A percentile compares a stretch with the other conserved stretches of the same genome.
phyloP scores from a whole-genome alignment of 2,329 filamentous ascomycete genomes.

The Lachnellula subtilissima region DNA sequence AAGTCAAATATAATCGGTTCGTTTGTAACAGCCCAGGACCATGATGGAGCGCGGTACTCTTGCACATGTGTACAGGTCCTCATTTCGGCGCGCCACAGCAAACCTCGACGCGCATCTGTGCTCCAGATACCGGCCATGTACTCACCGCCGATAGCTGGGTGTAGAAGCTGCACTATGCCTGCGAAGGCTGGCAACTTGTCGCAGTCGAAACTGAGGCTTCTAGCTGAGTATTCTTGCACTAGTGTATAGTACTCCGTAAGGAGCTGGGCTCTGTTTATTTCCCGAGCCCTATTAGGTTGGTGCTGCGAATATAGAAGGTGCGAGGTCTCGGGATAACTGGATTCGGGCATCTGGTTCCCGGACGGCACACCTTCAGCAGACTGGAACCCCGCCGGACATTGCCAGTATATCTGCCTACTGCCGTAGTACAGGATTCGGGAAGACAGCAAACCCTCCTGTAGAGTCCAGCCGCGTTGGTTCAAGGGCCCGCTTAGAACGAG shows the following conservation, averaged over 20 bases:
- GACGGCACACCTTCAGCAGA: conserved; percentile 18
- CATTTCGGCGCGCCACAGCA: background rate
- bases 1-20: background rate
- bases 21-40: background rate
- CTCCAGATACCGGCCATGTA: conserved; percentile 27
- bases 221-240: background rate
- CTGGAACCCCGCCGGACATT: conserved; percentile 15
- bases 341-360: conserved; percentile 11
- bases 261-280: background rate
- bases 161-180: conserved; percentile 18
- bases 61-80: background rate
- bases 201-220: background rate
- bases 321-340: background rate
- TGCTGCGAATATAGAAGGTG: background rate
- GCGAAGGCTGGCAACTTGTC: conserved; percentile 26
- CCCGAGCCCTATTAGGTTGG: background rate
- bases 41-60: background rate
- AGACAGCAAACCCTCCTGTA: conserved; percentile 21
- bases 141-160: conserved; percentile 3
- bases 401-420: conserved; percentile 19
- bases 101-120: conserved; percentile 8
- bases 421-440: conserved; percentile 18
- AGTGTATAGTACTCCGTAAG: background rate
- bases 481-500: background rate
- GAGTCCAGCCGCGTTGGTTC: background rate